Conservation (phyloP, 73 alveolate species). For the Paramecium tetraurelia region DNA sequence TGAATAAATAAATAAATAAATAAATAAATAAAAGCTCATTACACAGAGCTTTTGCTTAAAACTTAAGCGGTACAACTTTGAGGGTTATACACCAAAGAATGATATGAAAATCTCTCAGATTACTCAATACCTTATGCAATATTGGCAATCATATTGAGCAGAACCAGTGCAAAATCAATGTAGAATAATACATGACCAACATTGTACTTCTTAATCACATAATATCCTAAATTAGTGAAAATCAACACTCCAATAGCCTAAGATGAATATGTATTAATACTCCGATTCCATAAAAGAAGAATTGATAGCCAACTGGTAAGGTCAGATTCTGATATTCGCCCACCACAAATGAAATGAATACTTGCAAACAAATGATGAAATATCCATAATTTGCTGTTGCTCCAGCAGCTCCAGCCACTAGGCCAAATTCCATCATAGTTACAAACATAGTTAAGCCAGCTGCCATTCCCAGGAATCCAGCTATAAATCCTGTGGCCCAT, state of each 20-base stretch:
- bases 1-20: neutral
- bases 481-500: constrained; percentile 27
- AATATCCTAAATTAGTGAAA: neutral
- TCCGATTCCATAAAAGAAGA: neutral
- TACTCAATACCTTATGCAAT: neutral
- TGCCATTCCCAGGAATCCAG: constrained; percentile 39
- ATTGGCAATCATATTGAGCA: neutral
- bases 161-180: neutral
- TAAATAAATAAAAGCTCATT: neutral
- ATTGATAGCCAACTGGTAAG: neutral
- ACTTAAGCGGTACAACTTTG: neutral
- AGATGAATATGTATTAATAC: neutral
- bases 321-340: neutral
- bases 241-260: constrained; percentile 21
- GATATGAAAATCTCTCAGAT: neutral
- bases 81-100: neutral
- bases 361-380: neutral
- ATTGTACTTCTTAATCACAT: neutral
- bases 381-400: constrained; percentile 39
- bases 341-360: neutral
- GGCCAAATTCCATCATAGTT: constrained; percentile 34
- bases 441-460: constrained; percentile 20
- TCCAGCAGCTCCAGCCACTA: constrained; percentile 24
- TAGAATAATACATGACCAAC: neutral
- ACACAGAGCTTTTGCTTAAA: neutral